Percentiles rank a stretch among this genome's conserved stretches.
These are phyloP conservation scores for Pythium graminicola DNA, from an alignment of 352 stramenopile genomes.

Conservation along the genomic window DNA sequence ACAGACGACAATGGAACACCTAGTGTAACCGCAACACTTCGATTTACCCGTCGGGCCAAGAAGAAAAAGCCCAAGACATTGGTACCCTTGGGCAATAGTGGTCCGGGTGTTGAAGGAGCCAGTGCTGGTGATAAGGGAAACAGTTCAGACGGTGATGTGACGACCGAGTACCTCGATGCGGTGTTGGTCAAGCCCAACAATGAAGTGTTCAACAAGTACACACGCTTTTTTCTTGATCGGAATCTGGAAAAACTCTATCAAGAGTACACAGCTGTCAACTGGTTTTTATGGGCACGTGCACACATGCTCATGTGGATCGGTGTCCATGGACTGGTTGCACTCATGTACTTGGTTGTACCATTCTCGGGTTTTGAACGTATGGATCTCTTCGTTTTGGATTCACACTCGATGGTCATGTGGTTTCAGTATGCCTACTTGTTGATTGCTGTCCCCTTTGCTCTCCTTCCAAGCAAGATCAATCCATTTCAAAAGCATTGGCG, in stretches of 20 bases:
- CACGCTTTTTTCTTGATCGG: conserved; percentile 67
- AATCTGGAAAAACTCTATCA: conserved; percentile 77
- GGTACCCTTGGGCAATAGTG: neutral
- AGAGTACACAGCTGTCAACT: conserved; percentile 79
- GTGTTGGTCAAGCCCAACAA: conserved; percentile 65
- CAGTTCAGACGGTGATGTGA: conserved; percentile 30
- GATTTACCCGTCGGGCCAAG: conserved; percentile 15
- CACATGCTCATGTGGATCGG: conserved; percentile 67
- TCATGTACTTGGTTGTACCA: conserved; percentile 58
- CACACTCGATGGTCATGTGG: conserved; percentile 33
- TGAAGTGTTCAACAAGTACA: conserved; percentile 76
- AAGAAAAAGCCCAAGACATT: conserved; percentile 16
- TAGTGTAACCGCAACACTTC: conserved; percentile 19
- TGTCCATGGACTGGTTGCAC: conserved; percentile 60
- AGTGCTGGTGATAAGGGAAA: neutral
- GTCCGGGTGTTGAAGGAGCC: neutral
- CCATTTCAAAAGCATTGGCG: conserved; percentile 73
- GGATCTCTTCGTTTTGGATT: conserved; percentile 61
- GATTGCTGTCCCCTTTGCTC: conserved; percentile 65
- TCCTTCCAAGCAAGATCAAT: conserved; percentile 54
- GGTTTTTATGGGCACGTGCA: conserved; percentile 69
- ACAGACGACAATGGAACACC: conserved; percentile 21
- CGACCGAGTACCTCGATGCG: conserved; percentile 67
- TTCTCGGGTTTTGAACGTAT: conserved; percentile 54
- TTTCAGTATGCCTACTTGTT: conserved; percentile 70